These are phyloP conservation scores for Metarhizium sp. DNA, from an alignment of 2,329 filamentous ascomycete genomes.

Conservation along the genomic window DNA sequence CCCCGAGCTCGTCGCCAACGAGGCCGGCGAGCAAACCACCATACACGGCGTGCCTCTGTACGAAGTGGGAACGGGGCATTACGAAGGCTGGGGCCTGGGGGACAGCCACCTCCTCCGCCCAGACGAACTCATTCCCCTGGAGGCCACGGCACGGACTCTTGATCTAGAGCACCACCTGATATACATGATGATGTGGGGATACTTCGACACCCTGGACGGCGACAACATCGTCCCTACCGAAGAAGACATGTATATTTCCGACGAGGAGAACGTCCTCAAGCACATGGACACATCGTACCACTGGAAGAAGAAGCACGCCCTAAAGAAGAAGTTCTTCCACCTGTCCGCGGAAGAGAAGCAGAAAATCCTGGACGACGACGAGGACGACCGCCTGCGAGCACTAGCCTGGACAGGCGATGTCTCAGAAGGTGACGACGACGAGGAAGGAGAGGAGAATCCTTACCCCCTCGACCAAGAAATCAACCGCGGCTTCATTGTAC, in stretches of 20 bases:
- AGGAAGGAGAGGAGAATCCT: neutral
- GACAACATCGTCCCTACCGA: slow-evolving; percentile 39
- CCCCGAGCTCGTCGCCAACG: slow-evolving; percentile 15
- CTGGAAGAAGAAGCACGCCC: slow-evolving; percentile 35
- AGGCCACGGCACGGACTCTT: slow-evolving; percentile 43
- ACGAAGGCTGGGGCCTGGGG: slow-evolving; percentile 47
- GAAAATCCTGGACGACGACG: slow-evolving; percentile 27
- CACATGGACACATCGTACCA: slow-evolving; percentile 24
- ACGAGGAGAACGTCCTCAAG: slow-evolving; percentile 29
- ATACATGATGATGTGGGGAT: slow-evolving; percentile 54
- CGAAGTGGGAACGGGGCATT: slow-evolving; percentile 42
- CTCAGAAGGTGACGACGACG: slow-evolving; percentile 9
- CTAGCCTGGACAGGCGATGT: slow-evolving; percentile 22
- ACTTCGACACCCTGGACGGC: slow-evolving; percentile 43
- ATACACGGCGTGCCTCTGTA: slow-evolving; percentile 42
- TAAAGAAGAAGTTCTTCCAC: slow-evolving; percentile 33
- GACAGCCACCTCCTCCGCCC: slow-evolving; percentile 38
- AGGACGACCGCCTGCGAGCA: slow-evolving; percentile 24
- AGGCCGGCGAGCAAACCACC: slow-evolving; percentile 13
- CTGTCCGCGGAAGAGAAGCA: slow-evolving; percentile 27
- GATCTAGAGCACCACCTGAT: slow-evolving; percentile 42
- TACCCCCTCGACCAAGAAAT: slow-evolving; percentile 23
- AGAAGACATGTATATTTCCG: slow-evolving; percentile 42
- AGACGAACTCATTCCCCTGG: slow-evolving; percentile 49
- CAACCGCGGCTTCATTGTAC: slow-evolving; percentile 21